Conservation (phyloP, 148 eudicot genomes). For the Nepenthes mirabilis region DNA sequence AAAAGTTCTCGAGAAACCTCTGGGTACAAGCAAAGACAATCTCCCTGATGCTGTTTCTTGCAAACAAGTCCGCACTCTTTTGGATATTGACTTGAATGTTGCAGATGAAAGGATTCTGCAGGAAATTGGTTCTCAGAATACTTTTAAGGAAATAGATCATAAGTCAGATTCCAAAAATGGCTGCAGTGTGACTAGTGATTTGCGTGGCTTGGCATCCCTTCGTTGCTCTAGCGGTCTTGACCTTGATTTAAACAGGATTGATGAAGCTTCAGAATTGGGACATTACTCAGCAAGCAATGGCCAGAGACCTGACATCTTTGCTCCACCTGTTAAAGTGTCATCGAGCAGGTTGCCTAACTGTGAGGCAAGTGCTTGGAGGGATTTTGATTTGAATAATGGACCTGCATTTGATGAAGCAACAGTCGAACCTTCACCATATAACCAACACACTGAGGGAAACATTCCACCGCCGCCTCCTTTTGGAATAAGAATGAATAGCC, state of each 20-base stretch:
- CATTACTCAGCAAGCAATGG: conserved; percentile 23
- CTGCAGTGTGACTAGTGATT: conserved; percentile 5
- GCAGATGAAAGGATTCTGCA: conserved; percentile 53
- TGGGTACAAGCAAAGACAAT: conserved; percentile 11
- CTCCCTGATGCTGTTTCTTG: conserved; percentile 18
- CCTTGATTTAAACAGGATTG: conserved; percentile 72
- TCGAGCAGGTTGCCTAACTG: conserved; percentile 19
- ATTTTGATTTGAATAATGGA: conserved; percentile 81
- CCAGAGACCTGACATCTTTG: conserved; percentile 21
- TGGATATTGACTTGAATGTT: conserved; percentile 83
- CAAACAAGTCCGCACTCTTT: conserved; percentile 35
- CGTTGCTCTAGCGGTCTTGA: conserved; percentile 42
- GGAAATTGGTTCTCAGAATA: conserved; percentile 31
- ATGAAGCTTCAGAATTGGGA: conserved; percentile 45
- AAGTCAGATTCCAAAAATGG: conserved; percentile 3
- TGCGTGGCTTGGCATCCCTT: conserved; percentile 19
- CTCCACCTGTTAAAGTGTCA: conserved; percentile 14
- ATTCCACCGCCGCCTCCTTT: conserved; percentile 24
- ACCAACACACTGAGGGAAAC: conserved; percentile 20
- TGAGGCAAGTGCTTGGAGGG: conserved; percentile 35
- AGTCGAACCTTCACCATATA: conserved; percentile 19
- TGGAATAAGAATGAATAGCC: conserved; percentile 37
- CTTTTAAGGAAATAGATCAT: conserved; percentile 11
- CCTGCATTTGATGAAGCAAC: conserved; percentile 52
- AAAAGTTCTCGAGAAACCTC: conserved; percentile 29